Conservation (phyloP, 352 stramenopile species). For the Blastocystis sp. region DNA sequence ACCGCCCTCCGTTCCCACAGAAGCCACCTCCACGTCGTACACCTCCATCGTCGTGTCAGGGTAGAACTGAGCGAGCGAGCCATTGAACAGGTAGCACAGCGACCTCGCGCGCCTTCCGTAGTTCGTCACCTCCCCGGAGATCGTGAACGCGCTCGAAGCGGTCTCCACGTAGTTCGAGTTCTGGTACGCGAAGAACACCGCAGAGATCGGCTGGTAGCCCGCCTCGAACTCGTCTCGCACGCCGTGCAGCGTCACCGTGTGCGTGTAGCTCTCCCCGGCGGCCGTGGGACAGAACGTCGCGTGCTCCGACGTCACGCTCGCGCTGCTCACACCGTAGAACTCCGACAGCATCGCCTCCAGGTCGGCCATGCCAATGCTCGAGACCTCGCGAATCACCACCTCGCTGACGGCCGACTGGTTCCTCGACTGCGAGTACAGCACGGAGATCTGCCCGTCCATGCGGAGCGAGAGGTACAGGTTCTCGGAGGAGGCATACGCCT, state of each 20-base stretch:
- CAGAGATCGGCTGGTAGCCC: neutral
- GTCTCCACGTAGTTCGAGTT: neutral
- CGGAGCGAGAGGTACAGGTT: neutral
- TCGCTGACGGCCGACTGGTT: neutral
- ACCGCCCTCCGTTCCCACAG: conserved; percentile 15
- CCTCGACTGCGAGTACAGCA: neutral
- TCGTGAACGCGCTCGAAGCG: neutral
- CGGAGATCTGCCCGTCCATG: neutral
- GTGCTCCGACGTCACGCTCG: neutral
- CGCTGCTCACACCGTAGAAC: conserved; percentile 6
- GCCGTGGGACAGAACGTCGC: conserved; percentile 1
- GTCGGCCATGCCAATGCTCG: neutral
- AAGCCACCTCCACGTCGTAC: neutral
- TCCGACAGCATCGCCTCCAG: conserved; percentile 33
- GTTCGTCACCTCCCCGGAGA: neutral
- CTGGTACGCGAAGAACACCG: neutral
- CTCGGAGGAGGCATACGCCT: neutral
- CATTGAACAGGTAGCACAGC: conserved; percentile 56
- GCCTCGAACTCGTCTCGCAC: neutral
- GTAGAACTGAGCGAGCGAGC: neutral
- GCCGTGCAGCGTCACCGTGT: conserved; percentile 27
- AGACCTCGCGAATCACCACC: conserved; percentile 31
- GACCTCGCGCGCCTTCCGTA: neutral
- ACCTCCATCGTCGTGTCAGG: conserved; percentile 15
- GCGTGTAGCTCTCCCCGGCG: neutral